A percentile compares a stretch with the other conserved stretches of the same genome.
Evolutionary conservation across 257 asterid species (phyloP).

Genomic region (Pogostemon cablin): DNA sequence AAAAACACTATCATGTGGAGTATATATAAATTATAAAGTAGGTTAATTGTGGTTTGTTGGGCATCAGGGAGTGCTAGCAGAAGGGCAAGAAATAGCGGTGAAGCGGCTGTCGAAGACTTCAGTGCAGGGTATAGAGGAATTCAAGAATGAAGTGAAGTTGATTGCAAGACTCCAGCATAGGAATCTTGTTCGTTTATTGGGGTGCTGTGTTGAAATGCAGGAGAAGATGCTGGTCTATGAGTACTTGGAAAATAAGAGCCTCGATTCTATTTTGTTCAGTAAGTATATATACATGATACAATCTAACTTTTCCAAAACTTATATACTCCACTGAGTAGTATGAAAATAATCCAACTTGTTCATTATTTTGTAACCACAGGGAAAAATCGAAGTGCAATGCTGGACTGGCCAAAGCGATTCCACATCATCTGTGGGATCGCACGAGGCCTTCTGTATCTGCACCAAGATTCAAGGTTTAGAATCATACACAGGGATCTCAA

Average conservation of each 20-base stretch:
- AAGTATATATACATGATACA: constrained; percentile 15
- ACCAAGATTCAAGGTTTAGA: constrained; percentile 81
- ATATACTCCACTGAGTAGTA: too few relatives aligned
- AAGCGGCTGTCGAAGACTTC: constrained; percentile 71
- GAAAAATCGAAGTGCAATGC: constrained; percentile 51
- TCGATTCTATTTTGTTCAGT: constrained; percentile 69
- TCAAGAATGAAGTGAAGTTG: constrained; percentile 69
- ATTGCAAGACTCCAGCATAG: constrained; percentile 77
- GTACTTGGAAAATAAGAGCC: constrained; percentile 76
- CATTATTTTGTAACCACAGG: constrained; percentile 33
- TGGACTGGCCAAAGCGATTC: constrained; percentile 66
- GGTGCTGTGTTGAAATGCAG: constrained; percentile 70
- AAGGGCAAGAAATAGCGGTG: constrained; percentile 72
- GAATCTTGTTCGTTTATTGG: constrained; percentile 71
- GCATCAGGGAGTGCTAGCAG: constrained; percentile 51
- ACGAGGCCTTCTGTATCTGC: constrained; percentile 73
- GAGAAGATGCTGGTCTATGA: constrained; percentile 76
- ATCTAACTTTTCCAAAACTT: constrained; percentile 5
- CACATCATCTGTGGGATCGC: constrained; percentile 70
- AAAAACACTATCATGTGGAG: background rate
- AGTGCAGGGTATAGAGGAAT: constrained; percentile 70
- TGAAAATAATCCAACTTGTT: background rate
- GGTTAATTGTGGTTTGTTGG: background rate
- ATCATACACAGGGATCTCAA: constrained; percentile 79
- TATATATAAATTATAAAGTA: background rate